A percentile compares a stretch with the other conserved stretches of the same genome.
phyloP scores from a whole-genome alignment of 495 filamentous ascomycete genomes.

The Neurospora sp. region DNA sequence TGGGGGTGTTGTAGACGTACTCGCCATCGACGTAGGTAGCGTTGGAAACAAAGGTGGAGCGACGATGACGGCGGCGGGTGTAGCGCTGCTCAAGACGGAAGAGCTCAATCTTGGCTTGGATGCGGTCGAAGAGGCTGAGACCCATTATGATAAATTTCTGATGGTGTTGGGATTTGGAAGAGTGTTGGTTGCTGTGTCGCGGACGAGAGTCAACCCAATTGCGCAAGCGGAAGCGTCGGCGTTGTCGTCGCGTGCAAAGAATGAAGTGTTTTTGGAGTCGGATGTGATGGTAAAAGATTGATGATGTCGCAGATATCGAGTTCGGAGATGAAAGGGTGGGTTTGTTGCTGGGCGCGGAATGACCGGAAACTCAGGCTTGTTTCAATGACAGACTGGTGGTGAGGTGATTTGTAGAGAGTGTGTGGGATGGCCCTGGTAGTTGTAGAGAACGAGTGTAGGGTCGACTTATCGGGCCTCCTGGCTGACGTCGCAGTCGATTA shows the following conservation, averaged over 20 bases:
- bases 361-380: neutral
- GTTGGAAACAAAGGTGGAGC: conserved; percentile 75
- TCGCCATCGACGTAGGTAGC: conserved; percentile 88
- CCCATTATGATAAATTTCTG: conserved; percentile 21
- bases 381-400: neutral
- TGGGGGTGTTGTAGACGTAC: conserved; percentile 60
- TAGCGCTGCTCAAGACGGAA: conserved; percentile 91
- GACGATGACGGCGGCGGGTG: conserved; percentile 68
- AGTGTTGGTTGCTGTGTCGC: neutral
- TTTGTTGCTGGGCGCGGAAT: neutral
- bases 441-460: neutral
- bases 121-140: conserved; percentile 37
- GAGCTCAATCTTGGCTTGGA: conserved; percentile 64
- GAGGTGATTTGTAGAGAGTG: neutral
- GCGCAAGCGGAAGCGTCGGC: neutral
- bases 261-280: neutral
- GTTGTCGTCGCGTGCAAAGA: neutral
- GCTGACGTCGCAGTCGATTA: neutral
- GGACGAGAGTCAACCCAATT: neutral
- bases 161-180: neutral
- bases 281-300: neutral
- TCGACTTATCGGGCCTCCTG: neutral
- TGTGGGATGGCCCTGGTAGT: neutral
- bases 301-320: neutral
- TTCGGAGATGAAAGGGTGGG: neutral